Base-by-base conservation (phyloP, 2,329 filamentous ascomycete genomes). In the Coleophoma crateriformis region DNA sequence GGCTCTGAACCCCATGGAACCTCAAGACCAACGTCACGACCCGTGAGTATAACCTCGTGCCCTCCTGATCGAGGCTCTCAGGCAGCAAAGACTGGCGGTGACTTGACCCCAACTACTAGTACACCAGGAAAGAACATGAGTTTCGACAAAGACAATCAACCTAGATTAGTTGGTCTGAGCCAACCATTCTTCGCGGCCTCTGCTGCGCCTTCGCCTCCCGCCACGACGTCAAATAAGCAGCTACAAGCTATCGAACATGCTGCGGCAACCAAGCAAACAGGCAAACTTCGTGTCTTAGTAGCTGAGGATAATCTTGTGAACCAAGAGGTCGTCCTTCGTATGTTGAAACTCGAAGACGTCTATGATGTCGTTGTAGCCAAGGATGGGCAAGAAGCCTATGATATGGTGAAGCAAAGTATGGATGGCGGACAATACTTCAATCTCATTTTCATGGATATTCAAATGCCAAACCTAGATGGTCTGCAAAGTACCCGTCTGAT, bases 401-500 rank as follows among this genome's bases (percentile, higher is more conserved):
- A 96, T 54, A 75, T 87, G 27, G 90, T 96, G 56, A 91, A 90
- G 64, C 82, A 82, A 14, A 87, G 84, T 55, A 94, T 95, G 87
- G 81, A 84, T 45, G 78, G 78, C 27, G 78, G 84, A 47, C 75
- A 79, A 48, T 78, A 79, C 2, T 96, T 92, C 64, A 89, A 95
- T 58, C 75, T 96, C 22, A 92, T 96, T 54, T 94, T 96, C 63
- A 96, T 96, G 91, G 91, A 96, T 61, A 86, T 96, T 7, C 89
- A 82, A 68, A 96, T 96, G 91, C 91, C 91, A 3, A 95, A 94
- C 54, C 78, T 96, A 13, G 90, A 96, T 62, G 91, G 91, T 1
- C 72, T 96, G 20, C 86, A 96, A 64, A 91, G 87, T 43, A 96
- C 91, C 1, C 80, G 85, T 10, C 73, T 95, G 33, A 96, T 96